Evolutionary conservation across 2,329 filamentous ascomycete genomes (phyloP).

Genomic region (Dothideomycetes sp.): DNA sequence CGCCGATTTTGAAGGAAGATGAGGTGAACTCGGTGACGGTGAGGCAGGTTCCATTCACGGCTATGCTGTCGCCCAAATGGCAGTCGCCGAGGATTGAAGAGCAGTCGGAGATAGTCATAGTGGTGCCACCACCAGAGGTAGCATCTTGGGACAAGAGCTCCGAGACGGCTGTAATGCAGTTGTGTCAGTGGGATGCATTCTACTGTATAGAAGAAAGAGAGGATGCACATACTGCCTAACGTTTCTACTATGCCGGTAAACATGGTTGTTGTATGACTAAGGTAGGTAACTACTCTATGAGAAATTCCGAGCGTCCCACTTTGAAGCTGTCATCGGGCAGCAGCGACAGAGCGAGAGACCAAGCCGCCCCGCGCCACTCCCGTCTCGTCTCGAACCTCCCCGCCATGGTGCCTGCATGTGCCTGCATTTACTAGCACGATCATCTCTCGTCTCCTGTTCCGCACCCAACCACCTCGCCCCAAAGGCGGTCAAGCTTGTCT

Average conservation of each 20-base stretch:
- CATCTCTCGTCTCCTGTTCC: too few relatives aligned
- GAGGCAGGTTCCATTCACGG: conserved; percentile 90
- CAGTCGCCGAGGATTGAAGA: conserved; percentile 74
- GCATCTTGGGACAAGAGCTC: conserved; percentile 71
- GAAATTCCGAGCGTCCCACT: too few relatives aligned
- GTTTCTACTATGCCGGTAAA: conserved; percentile 93
- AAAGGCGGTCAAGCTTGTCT: not conserved
- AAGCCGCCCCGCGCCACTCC: not conserved
- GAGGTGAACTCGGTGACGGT: conserved; percentile 69
- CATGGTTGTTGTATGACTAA: conserved; percentile 46
- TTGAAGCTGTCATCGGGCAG: not conserved
- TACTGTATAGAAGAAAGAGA: conserved; percentile 11
- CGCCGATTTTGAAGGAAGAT: conserved; percentile 73
- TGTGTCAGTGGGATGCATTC: conserved; percentile 23
- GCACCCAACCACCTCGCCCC: conserved; percentile 2
- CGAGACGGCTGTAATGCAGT: conserved; percentile 59
- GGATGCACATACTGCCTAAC: conserved; percentile 65
- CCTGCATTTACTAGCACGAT: too few relatives aligned
- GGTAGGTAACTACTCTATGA: too few relatives aligned
- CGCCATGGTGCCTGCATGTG: too few relatives aligned
- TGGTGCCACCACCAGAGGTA: conserved; percentile 70
- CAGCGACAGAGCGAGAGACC: not conserved
- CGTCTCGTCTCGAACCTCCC: too few relatives aligned
- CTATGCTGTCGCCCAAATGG: conserved; percentile 85
- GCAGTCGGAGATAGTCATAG: conserved; percentile 70